These are phyloP conservation scores for Trypanosoma theileri DNA, from an alignment of 208 protist species.

Conservation along the genomic window DNA sequence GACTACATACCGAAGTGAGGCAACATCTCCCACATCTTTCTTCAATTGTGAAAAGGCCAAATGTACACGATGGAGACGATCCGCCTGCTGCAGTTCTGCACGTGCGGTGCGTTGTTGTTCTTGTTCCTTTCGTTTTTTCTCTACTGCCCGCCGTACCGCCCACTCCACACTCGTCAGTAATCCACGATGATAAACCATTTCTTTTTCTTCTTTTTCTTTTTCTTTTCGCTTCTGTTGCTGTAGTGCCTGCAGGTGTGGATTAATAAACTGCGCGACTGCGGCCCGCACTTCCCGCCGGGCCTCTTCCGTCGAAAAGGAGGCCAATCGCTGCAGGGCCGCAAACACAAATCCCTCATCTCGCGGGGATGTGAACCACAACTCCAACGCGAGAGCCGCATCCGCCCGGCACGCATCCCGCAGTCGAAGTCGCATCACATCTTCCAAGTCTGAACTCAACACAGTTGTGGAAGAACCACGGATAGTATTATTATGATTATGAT, in stretches of 20 bases:
- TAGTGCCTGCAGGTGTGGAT: conserved; percentile 11
- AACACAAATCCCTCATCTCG: conserved; percentile 2
- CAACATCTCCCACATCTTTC: conserved; percentile 18
- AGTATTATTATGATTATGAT: too few relatives aligned
- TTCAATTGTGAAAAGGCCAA: conserved; percentile 1
- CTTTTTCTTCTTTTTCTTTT: neutral
- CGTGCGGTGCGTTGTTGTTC: neutral
- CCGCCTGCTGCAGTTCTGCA: conserved; percentile 1
- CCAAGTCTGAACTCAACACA: neutral
- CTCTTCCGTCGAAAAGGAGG: conserved; percentile 4
- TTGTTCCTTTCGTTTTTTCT: neutral
- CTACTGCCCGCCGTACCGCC: conserved; percentile 4
- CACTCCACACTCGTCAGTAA: conserved; percentile 6
- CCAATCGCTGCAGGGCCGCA: neutral
- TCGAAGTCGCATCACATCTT: neutral
- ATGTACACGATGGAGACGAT: conserved; percentile 17
- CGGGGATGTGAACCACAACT: conserved; percentile 4
- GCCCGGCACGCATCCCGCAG: conserved; percentile 9
- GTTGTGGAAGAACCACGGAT: too few relatives aligned
- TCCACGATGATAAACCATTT: neutral
- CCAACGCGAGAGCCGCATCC: neutral
- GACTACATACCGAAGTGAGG: conserved; percentile 11
- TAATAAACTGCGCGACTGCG: conserved; percentile 11
- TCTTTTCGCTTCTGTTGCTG: neutral
- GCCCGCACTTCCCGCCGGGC: neutral